Conservation (phyloP, 2,329 filamentous ascomycete genomes). For the Hawksworthiomyces lignivorus region DNA sequence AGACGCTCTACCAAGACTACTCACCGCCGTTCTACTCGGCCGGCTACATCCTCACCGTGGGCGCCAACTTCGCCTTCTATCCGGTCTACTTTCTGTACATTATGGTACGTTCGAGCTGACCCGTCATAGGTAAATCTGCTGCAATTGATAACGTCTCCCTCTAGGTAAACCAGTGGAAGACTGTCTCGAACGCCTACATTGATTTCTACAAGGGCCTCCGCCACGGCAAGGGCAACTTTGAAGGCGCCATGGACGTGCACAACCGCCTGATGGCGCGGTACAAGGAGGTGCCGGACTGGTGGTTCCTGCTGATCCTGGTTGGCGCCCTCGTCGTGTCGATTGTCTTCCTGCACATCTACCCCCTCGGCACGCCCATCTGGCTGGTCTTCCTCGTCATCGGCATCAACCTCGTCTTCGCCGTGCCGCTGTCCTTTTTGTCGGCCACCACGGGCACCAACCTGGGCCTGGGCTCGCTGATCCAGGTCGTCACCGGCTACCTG, state of each 20-base stretch:
- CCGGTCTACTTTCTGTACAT: slow-evolving; percentile 36
- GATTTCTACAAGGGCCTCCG: slow-evolving; percentile 32
- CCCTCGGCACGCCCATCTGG: slow-evolving; percentile 24
- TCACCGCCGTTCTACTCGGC: slow-evolving; percentile 37
- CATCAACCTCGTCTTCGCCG: slow-evolving; percentile 33
- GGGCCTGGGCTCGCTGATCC: slow-evolving; percentile 31
- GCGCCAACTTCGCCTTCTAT: slow-evolving; percentile 37
- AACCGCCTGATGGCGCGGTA: slow-evolving; percentile 35
- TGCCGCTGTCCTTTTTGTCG: slow-evolving; percentile 35
- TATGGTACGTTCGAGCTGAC: slow-evolving; percentile 26
- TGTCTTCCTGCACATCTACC: slow-evolving; percentile 26
- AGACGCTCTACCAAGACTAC: slow-evolving; percentile 30
- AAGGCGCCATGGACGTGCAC: slow-evolving; percentile 34
- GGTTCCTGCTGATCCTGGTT: slow-evolving; percentile 34
- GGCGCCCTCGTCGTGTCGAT: slow-evolving; percentile 20
- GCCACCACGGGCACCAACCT: slow-evolving; percentile 38
- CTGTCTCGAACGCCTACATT: slow-evolving; percentile 28
- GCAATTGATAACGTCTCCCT: neutral
- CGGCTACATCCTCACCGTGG: slow-evolving; percentile 32
- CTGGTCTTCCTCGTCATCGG: slow-evolving; percentile 25
- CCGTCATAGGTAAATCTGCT: slow-evolving; percentile 9
- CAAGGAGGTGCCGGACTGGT: slow-evolving; percentile 42
- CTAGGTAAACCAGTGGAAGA: slow-evolving; percentile 30
- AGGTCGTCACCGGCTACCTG: slow-evolving; percentile 33
- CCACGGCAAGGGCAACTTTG: slow-evolving; percentile 32